A percentile compares a stretch with the other conserved stretches of the same genome.
These are phyloP conservation scores for Mycena sp. DNA, from an alignment of 1,284 basidiomycete species.

Conservation along the genomic window DNA sequence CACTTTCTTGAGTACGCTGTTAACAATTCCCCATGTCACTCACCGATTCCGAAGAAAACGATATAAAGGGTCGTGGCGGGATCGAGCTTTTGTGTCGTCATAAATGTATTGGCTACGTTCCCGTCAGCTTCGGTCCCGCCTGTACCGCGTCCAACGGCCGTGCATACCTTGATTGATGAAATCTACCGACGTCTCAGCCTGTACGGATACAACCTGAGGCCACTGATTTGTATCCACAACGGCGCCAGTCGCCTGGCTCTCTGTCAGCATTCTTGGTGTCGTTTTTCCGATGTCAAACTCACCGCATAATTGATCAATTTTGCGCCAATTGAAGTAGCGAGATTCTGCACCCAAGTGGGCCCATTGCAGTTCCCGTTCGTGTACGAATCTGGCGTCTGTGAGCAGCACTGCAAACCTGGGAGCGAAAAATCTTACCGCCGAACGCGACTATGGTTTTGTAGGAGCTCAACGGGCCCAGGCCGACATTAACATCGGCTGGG, in stretches of 20 bases:
- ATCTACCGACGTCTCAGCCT: conserved; percentile 38
- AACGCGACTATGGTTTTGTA: conserved; percentile 58
- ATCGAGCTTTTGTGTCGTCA: conserved; percentile 31
- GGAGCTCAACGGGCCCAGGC: conserved; percentile 43
- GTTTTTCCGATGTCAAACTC: conserved; percentile 22
- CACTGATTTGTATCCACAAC: conserved; percentile 48
- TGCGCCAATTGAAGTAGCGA: conserved; percentile 45
- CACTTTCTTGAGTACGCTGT: not conserved
- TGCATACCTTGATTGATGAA: conserved; percentile 44
- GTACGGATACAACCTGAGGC: conserved; percentile 27
- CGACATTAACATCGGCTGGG: conserved; percentile 55
- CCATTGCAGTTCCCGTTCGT: conserved; percentile 48
- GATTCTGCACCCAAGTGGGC: conserved; percentile 48
- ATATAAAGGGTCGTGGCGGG: conserved; percentile 48
- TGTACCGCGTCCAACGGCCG: too few species aligned
- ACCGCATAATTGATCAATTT: conserved; percentile 56
- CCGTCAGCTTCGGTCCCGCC: not conserved
- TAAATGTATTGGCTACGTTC: conserved; percentile 34
- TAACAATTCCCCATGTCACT: conserved; percentile 2
- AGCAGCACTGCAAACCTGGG: not conserved
- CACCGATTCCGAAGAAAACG: conserved; percentile 52
- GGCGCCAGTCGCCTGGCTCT: conserved; percentile 43
- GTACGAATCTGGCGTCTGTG: conserved; percentile 45
- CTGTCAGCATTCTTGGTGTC: not conserved
- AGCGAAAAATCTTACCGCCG: conserved; percentile 45